phyloP scores from a whole-genome alignment of 352 stramenopile genomes.

The Globisporangium carolinianum region DNA sequence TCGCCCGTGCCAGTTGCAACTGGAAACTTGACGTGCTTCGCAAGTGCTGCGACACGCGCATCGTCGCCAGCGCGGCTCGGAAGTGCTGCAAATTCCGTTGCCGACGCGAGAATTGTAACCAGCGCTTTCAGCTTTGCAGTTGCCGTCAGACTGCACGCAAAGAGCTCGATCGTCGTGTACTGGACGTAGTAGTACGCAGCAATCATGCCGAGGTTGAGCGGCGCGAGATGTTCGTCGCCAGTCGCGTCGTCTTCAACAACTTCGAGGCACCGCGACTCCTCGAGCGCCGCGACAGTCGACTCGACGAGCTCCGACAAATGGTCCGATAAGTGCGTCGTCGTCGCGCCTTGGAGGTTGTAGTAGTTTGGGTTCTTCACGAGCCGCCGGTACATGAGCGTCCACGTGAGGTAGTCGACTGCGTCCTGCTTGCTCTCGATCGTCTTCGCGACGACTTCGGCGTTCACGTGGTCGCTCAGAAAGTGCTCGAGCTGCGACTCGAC shows the following conservation, averaged over 20 bases:
- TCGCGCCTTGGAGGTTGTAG: constrained; percentile 96
- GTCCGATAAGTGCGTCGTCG: constrained; percentile 93
- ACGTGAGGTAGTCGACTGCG: constrained; percentile 99
- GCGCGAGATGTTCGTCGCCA: constrained; percentile 87
- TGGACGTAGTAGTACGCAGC: constrained; percentile 99
- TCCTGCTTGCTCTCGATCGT: constrained; percentile 99
- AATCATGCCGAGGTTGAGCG: constrained; percentile 99
- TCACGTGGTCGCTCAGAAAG: constrained; percentile 98
- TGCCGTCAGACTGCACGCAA: constrained; percentile 94
- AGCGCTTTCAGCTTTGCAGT: constrained; percentile 97
- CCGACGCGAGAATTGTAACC: constrained; percentile 95
- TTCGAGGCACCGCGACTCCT: constrained; percentile 95
- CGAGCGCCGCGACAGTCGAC: constrained; percentile 93
- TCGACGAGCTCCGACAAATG: constrained; percentile 99
- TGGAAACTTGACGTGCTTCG: constrained; percentile 92
- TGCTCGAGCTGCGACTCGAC: constrained; percentile 98
- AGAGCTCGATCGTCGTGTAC: constrained; percentile 99
- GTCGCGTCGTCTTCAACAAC: constrained; percentile 91
- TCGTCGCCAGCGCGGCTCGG: constrained; percentile 93
- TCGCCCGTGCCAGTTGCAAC: constrained; percentile 72
- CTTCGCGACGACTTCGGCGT: constrained; percentile 98
- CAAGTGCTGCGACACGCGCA: constrained; percentile 89
- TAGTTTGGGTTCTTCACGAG: constrained; percentile 99
- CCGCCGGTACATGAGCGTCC: constrained; percentile 99
- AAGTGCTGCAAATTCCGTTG: constrained; percentile 95